Evolutionary conservation across 2,329 filamentous ascomycete species (phyloP).

Genomic region (Epichloe sp.): DNA sequence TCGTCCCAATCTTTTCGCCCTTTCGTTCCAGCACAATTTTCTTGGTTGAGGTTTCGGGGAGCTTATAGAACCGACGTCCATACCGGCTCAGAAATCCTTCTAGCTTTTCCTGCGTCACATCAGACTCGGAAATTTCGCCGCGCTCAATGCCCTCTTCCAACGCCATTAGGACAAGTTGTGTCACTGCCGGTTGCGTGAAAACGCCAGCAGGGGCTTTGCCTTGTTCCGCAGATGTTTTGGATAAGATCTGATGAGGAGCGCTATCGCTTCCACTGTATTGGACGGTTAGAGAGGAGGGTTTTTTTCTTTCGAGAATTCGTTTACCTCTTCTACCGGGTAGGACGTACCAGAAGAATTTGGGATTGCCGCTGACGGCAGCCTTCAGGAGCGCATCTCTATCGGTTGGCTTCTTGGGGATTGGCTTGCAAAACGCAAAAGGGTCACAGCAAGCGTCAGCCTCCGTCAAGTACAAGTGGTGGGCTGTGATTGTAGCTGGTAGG

Average conservation of each 20-base stretch:
- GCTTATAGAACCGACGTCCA: slow-evolving; percentile 41
- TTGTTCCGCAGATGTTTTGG: slow-evolving; percentile 37
- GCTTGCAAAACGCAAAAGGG: slow-evolving; percentile 55
- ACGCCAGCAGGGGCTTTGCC: slow-evolving; percentile 57
- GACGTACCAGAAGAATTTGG: slow-evolving; percentile 54
- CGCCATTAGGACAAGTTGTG: slow-evolving; percentile 47
- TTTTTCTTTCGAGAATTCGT: too few species aligned
- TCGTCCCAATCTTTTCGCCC: slow-evolving; percentile 26
- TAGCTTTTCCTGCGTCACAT: slow-evolving; percentile 42
- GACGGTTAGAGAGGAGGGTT: background rate
- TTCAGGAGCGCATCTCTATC: slow-evolving; percentile 61
- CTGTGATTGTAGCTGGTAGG: slow-evolving; percentile 52
- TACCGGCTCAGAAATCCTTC: slow-evolving; percentile 39
- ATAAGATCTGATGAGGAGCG: slow-evolving; percentile 48
- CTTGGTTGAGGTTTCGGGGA: slow-evolving; percentile 14
- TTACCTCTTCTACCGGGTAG: background rate
- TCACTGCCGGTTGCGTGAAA: slow-evolving; percentile 63
- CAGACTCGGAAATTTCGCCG: slow-evolving; percentile 34
- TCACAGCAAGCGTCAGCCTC: slow-evolving; percentile 57
- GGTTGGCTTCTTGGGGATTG: slow-evolving; percentile 58
- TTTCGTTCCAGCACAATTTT: slow-evolving; percentile 27
- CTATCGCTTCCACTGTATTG: slow-evolving; percentile 40
- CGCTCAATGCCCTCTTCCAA: slow-evolving; percentile 48
- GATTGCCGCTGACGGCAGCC: slow-evolving; percentile 43
- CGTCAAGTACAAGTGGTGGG: slow-evolving; percentile 72